A percentile compares a stretch with the other conserved stretches of the same genome.
Conservation (phyloP, 208 protist species). For the Trypanosoma caninum region DNA sequence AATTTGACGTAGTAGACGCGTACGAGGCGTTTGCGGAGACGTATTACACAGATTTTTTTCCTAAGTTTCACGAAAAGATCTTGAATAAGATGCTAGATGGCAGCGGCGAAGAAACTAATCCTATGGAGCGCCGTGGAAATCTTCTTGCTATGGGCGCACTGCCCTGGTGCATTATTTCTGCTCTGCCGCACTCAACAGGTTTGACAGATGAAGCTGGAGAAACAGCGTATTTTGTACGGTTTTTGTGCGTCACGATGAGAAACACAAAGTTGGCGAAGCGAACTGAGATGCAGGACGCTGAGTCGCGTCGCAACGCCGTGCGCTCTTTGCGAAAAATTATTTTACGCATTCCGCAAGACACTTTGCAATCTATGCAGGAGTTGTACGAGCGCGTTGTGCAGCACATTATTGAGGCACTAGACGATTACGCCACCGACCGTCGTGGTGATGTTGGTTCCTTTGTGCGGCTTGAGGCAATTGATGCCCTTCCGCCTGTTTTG, state of each 20-base stretch:
- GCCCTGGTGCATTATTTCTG: constrained; percentile 44
- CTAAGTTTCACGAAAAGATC: constrained; percentile 75
- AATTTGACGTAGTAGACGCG: constrained; percentile 53
- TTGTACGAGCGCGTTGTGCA: constrained; percentile 42
- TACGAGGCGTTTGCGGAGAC: constrained; percentile 54
- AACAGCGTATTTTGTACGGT: constrained; percentile 8
- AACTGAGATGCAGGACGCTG: constrained; percentile 68
- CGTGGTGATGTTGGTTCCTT: constrained; percentile 97
- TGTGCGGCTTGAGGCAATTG: constrained; percentile 91
- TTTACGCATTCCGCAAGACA: constrained; percentile 17
- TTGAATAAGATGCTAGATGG: constrained; percentile 54
- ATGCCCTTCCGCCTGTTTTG: constrained; percentile 52
- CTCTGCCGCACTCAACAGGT: neutral
- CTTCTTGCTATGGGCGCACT: constrained; percentile 81
- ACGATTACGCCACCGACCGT: constrained; percentile 94
- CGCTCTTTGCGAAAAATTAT: constrained; percentile 46
- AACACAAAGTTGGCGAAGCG: constrained; percentile 49
- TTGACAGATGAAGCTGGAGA: constrained; percentile 2
- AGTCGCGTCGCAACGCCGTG: constrained; percentile 90
- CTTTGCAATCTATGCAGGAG: constrained; percentile 16
- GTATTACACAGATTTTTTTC: constrained; percentile 66
- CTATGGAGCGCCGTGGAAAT: constrained; percentile 80
- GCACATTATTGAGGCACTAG: constrained; percentile 55
- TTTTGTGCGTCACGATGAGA: constrained; percentile 26
- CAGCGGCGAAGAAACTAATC: constrained; percentile 25